Conservation (phyloP, 2,329 filamentous ascomycete species). For the Diaporthe caulivora region DNA sequence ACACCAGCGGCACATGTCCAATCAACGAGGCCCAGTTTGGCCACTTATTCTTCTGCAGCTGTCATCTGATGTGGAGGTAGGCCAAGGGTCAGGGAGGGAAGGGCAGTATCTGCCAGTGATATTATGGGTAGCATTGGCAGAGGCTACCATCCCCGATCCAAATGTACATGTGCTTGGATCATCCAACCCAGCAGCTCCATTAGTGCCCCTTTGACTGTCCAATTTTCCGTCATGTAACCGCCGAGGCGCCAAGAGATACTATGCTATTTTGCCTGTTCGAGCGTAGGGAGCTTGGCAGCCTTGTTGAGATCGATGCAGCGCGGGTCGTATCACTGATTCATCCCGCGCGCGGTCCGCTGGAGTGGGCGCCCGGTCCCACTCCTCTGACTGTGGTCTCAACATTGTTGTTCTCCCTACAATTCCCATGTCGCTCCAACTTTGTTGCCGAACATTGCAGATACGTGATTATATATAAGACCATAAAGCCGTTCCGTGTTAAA, state of each 20-base stretch:
- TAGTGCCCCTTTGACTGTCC: background rate
- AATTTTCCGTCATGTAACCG: slow-evolving; percentile 4
- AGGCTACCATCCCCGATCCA: background rate
- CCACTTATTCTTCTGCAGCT: background rate
- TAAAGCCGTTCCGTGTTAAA: background rate
- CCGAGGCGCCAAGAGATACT: slow-evolving; percentile 16
- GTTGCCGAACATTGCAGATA: background rate
- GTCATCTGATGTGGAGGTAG: slow-evolving; percentile 4
- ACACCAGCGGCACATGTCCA: background rate
- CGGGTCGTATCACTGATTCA: slow-evolving; percentile 28
- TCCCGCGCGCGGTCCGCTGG: slow-evolving; percentile 26
- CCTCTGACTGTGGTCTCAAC: background rate
- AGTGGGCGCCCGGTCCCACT: slow-evolving; percentile 23
- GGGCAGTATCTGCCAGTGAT: background rate
- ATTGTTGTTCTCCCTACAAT: background rate
- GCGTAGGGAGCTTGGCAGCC: slow-evolving; percentile 26
- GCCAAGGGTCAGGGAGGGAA: background rate
- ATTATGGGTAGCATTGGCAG: slow-evolving; percentile 4
- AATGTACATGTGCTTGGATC: background rate
- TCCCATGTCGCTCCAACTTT: background rate
- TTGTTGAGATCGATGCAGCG: slow-evolving; percentile 2
- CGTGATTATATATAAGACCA: slow-evolving; percentile 2
- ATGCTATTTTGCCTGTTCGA: background rate
- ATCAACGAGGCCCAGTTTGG: background rate
- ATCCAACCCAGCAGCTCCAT: background rate